Conservation (phyloP, 805 yeast genomes). For the Schizosaccharomyces osmophilus region DNA sequence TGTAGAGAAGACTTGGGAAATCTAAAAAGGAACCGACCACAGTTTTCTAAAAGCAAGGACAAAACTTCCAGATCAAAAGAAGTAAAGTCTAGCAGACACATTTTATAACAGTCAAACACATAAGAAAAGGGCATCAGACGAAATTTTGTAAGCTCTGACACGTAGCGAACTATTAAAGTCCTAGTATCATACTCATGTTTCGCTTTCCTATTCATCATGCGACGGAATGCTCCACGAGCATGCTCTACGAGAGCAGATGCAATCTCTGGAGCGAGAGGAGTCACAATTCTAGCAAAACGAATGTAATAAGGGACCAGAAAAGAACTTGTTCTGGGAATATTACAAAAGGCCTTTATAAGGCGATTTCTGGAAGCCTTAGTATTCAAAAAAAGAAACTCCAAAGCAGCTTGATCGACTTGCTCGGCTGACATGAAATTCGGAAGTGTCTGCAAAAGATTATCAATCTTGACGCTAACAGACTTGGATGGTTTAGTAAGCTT, state of each 20-base stretch:
- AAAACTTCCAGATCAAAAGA: constrained; percentile 43
- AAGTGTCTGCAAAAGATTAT: constrained; percentile 6
- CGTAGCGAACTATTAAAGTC: constrained; percentile 25
- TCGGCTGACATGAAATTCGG: constrained; percentile 8
- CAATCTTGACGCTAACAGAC: constrained; percentile 9
- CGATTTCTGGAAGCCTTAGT: constrained; percentile 52
- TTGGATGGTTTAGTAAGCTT: not conserved
- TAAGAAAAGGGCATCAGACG: constrained; percentile 45
- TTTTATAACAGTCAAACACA: constrained; percentile 47
- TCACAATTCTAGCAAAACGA: constrained; percentile 43
- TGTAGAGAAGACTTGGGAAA: constrained; percentile 30
- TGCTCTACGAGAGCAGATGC: constrained; percentile 27
- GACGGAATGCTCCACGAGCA: constrained; percentile 20
- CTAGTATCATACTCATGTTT: constrained; percentile 6
- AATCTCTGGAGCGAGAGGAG: constrained; percentile 24
- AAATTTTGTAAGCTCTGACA: constrained; percentile 56
- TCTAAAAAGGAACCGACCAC: constrained; percentile 41
- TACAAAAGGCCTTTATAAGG: constrained; percentile 28
- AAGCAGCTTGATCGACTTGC: constrained; percentile 12
- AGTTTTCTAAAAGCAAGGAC: constrained; percentile 42
- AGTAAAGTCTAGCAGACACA: constrained; percentile 27
- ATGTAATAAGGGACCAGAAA: constrained; percentile 23
- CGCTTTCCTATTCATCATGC: constrained; percentile 8
- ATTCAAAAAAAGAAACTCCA: constrained; percentile 20
- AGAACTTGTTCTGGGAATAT: constrained; percentile 19